These are phyloP conservation scores for Guillardia theta DNA, from an alignment of 78 protist species.

Conservation along the genomic window DNA sequence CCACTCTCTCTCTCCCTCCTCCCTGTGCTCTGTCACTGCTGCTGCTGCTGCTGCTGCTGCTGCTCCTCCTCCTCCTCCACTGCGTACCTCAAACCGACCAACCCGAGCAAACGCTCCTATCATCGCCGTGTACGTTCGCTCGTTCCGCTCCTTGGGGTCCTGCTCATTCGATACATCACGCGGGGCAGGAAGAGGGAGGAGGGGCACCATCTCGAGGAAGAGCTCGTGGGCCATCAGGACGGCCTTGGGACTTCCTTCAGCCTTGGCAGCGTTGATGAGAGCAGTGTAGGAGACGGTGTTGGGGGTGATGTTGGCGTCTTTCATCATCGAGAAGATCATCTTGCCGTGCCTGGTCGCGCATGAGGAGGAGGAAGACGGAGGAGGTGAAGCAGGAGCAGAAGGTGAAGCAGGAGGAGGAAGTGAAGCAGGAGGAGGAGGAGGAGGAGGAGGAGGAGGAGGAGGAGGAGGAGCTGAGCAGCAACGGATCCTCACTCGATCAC, in stretches of 20 bases:
- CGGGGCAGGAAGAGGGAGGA: neutral
- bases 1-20: no score
- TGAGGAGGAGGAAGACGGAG: neutral
- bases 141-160: neutral
- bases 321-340: neutral
- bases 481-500: no score
- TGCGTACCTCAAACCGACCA: no score
- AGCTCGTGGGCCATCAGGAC: no score
- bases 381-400: neutral
- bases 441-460: neutral
- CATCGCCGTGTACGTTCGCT: neutral
- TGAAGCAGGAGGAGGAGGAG: neutral
- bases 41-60: no score
- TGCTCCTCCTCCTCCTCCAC: no score
- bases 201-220: no score
- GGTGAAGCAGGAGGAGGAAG: neutral
- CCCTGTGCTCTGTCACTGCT: no score
- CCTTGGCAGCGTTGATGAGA: neutral
- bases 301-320: neutral
- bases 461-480: neutral
- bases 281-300: neutral
- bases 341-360: neutral
- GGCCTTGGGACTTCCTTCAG: no score
- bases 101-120: neutral
- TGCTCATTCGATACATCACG: neutral